A percentile compares a stretch with the other conserved stretches of the same genome.
phyloP scores from a whole-genome alignment of 805 yeast genomes.

The Wickerhamiella nectarea region DNA sequence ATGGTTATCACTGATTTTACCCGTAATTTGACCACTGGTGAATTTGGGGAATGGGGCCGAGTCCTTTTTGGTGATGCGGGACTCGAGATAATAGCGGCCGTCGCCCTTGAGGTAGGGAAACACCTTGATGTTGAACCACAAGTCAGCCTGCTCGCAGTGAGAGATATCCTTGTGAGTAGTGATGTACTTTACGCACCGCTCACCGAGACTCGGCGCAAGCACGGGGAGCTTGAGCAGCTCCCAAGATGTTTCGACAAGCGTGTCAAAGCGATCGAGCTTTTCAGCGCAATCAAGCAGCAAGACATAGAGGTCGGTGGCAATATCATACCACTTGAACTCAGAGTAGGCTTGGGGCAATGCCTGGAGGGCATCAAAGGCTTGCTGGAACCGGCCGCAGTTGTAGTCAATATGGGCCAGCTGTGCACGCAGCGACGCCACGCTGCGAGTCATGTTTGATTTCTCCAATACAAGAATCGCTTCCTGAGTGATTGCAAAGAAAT shows the following conservation, averaged over 20 bases:
- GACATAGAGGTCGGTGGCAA: constrained; percentile 53
- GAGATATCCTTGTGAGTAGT: constrained; percentile 15
- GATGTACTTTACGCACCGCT: constrained; percentile 17
- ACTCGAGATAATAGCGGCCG: constrained; percentile 28
- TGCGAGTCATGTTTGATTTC: constrained; percentile 40
- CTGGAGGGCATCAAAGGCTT: constrained; percentile 49
- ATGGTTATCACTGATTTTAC: constrained; percentile 7
- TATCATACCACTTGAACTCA: constrained; percentile 57
- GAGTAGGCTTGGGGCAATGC: constrained; percentile 58
- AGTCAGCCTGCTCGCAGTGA: constrained; percentile 24
- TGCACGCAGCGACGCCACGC: constrained; percentile 59
- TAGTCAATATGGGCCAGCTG: constrained; percentile 66
- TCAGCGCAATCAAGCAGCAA: constrained; percentile 53
- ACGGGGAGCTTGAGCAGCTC: constrained; percentile 19
- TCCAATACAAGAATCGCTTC: constrained; percentile 41
- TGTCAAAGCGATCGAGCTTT: constrained; percentile 18
- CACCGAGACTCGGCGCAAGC: constrained; percentile 15
- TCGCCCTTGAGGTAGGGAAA: constrained; percentile 29
- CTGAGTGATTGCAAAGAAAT: constrained; percentile 43
- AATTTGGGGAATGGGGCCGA: constrained; percentile 15
- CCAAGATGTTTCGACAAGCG: constrained; percentile 23
- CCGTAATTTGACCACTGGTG: constrained; percentile 16
- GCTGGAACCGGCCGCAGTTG: constrained; percentile 40
- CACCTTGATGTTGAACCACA: constrained; percentile 29
- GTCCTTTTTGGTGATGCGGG: constrained; percentile 28